Percentiles rank a stretch among this genome's conserved stretches.
Conservation (phyloP, 257 asterid species). For the Rubia yunnanensis region DNA sequence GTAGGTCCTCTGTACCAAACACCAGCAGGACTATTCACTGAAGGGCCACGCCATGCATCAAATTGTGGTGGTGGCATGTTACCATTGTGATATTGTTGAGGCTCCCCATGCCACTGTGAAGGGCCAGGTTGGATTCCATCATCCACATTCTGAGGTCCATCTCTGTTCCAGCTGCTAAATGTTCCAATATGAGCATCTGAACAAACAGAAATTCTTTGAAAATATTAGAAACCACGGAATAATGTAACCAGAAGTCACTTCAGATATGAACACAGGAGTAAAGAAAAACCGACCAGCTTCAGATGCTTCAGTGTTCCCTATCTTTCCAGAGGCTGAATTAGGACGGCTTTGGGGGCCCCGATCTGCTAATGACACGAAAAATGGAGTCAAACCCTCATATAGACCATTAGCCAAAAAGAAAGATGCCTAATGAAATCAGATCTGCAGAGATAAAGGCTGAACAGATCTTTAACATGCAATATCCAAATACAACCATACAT, state of each 20-base stretch:
- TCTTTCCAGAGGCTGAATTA: conserved; percentile 59
- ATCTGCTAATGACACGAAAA: conserved; percentile 31
- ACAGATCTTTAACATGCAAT: no score
- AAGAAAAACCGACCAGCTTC: conserved; percentile 48
- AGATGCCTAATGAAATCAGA: neutral
- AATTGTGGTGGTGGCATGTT: conserved; percentile 59
- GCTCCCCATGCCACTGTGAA: conserved; percentile 77
- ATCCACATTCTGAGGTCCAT: conserved; percentile 39
- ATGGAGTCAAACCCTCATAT: conserved; percentile 17
- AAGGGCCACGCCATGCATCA: conserved; percentile 84
- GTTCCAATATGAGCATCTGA: conserved; percentile 51
- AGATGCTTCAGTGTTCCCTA: conserved; percentile 32
- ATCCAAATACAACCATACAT: neutral
- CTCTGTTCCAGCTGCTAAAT: conserved; percentile 51
- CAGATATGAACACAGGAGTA: neutral
- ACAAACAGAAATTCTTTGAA: conserved; percentile 11
- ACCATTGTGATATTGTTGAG: conserved; percentile 51
- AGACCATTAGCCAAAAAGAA: neutral
- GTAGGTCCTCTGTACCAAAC: conserved; percentile 86
- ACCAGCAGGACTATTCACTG: conserved; percentile 60
- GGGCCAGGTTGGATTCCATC: conserved; percentile 43
- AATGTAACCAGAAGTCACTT: conserved; percentile 3
- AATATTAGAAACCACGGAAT: neutral
- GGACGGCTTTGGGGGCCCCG: conserved; percentile 45
- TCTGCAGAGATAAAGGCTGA: neutral